A percentile compares a stretch with the other conserved stretches of the same genome.
Conservation (phyloP, 1,139 yeast species). For the Komagataea norvegica region DNA sequence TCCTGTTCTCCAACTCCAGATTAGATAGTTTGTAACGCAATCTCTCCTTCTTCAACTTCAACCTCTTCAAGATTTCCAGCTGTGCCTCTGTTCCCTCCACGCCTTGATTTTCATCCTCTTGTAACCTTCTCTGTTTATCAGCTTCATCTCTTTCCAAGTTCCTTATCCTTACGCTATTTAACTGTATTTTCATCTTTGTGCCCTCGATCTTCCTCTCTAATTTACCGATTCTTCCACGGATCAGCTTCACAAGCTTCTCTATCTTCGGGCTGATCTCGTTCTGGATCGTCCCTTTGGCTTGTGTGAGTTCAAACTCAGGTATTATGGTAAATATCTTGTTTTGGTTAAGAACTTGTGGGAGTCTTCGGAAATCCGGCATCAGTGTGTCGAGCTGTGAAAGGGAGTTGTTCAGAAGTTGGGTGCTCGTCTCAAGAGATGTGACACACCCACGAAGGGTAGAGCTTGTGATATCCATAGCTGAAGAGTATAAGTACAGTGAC, state of each 20-base stretch:
- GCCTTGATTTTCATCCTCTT: slow-evolving; percentile 7
- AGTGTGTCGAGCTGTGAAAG: slow-evolving; percentile 20
- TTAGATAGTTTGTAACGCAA: slow-evolving; percentile 32
- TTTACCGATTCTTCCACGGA: slow-evolving; percentile 35
- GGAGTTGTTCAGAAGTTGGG: slow-evolving; percentile 14
- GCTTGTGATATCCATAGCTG: slow-evolving; percentile 4
- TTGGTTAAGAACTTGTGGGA: slow-evolving; percentile 21
- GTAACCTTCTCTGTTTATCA: slow-evolving; percentile 1
- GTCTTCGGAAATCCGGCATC: slow-evolving; percentile 20
- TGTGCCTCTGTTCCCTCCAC: slow-evolving; percentile 32
- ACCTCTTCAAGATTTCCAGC: slow-evolving; percentile 31
- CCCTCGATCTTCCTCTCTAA: slow-evolving; percentile 31
- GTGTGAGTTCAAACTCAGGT: slow-evolving; percentile 35
- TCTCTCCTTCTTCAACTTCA: slow-evolving; percentile 34
- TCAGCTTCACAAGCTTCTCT: slow-evolving; percentile 29
- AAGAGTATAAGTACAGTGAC: too few species aligned
- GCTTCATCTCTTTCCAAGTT: slow-evolving; percentile 17
- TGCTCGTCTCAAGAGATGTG: slow-evolving; percentile 19
- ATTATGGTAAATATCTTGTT: slow-evolving; percentile 33
- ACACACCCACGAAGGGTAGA: slow-evolving; percentile 15
- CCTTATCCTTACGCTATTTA: slow-evolving; percentile 31
- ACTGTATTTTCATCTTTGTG: slow-evolving; percentile 30
- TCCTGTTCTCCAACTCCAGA: slow-evolving; percentile 28
- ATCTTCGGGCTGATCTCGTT: slow-evolving; percentile 36
- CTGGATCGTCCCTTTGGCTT: slow-evolving; percentile 32